phyloP scores from a whole-genome alignment of 2,329 filamentous ascomycete species.

The Verticillium nonalfalfae region DNA sequence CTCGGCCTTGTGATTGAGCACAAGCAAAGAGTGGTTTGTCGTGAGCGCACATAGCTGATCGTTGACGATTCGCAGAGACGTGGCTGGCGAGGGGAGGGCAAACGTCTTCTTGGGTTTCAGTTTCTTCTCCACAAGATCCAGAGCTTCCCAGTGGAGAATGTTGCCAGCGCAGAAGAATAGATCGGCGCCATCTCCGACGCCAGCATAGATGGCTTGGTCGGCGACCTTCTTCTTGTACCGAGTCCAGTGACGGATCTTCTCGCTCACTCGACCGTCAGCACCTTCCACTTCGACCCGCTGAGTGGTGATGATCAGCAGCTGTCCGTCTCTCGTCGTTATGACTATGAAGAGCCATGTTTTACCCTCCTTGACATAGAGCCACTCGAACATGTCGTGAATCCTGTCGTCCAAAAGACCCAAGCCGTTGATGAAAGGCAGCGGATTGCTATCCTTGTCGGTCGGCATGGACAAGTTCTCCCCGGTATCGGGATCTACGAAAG shows the following conservation, averaged over 20 bases:
- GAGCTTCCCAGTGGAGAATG: constrained; percentile 48
- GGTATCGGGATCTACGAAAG: constrained; percentile 49
- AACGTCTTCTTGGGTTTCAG: constrained; percentile 40
- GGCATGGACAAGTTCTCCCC: constrained; percentile 45
- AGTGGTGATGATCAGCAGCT: constrained; percentile 43
- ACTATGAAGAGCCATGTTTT: constrained; percentile 58
- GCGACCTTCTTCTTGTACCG: constrained; percentile 38
- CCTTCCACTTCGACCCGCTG: constrained; percentile 8
- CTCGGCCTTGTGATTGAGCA: constrained; percentile 41
- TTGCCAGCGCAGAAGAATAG: constrained; percentile 50
- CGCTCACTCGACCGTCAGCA: constrained; percentile 12
- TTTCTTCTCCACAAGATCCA: constrained; percentile 44
- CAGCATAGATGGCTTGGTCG: constrained; percentile 45
- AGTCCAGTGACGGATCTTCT: constrained; percentile 45
- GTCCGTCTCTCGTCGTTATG: constrained; percentile 48
- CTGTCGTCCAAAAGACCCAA: constrained; percentile 51
- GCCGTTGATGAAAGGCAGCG: constrained; percentile 43
- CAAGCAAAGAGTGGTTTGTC: constrained; percentile 45
- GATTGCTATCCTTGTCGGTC: constrained; percentile 30
- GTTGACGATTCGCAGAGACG: constrained; percentile 38
- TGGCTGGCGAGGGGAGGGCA: constrained; percentile 46
- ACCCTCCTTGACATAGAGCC: constrained; percentile 52
- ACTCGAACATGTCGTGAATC: constrained; percentile 57
- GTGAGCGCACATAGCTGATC: constrained; percentile 47
- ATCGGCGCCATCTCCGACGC: constrained; percentile 47